Conservation (phyloP, 805 yeast genomes). For the Sporopachydermia quercuum region DNA sequence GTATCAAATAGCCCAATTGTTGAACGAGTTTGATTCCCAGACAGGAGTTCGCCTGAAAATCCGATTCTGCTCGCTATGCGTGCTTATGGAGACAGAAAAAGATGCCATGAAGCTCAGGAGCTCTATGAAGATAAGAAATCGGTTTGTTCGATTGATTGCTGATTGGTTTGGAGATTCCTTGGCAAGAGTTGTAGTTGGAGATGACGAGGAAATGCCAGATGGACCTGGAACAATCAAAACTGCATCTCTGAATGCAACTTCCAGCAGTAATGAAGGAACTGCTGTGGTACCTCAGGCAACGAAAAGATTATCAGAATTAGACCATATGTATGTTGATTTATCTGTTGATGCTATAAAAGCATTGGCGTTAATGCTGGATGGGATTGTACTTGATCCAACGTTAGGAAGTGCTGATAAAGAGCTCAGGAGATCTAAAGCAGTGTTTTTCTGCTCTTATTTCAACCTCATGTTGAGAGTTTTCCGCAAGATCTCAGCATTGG, state of each 20-base stretch:
- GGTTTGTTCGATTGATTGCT: slow-evolving; percentile 11
- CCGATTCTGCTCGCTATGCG: slow-evolving; percentile 12
- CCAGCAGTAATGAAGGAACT: neutral
- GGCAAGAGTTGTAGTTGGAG: slow-evolving; percentile 3
- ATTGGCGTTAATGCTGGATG: slow-evolving; percentile 8
- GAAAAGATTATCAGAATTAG: slow-evolving; percentile 5
- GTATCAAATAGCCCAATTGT: slow-evolving; percentile 9
- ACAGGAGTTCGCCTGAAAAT: slow-evolving; percentile 9
- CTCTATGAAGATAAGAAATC: slow-evolving; percentile 11
- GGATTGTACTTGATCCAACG: slow-evolving; percentile 4
- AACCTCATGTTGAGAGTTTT: neutral
- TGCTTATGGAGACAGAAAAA: slow-evolving; percentile 11
- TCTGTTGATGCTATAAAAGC: slow-evolving; percentile 10
- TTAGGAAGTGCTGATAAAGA: neutral
- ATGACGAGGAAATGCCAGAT: neutral
- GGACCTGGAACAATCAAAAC: too few relatives aligned
- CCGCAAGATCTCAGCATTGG: neutral
- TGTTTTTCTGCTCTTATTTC: neutral
- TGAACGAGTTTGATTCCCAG: slow-evolving; percentile 6
- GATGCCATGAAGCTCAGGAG: slow-evolving; percentile 13
- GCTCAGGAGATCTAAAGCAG: neutral
- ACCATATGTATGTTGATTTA: slow-evolving; percentile 9
- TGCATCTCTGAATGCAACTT: neutral
- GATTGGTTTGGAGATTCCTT: slow-evolving; percentile 13
- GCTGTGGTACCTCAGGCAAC: neutral